Conservation (phyloP, 2,329 filamentous ascomycete species). For the Chrysoporthe deuterocubensis region DNA sequence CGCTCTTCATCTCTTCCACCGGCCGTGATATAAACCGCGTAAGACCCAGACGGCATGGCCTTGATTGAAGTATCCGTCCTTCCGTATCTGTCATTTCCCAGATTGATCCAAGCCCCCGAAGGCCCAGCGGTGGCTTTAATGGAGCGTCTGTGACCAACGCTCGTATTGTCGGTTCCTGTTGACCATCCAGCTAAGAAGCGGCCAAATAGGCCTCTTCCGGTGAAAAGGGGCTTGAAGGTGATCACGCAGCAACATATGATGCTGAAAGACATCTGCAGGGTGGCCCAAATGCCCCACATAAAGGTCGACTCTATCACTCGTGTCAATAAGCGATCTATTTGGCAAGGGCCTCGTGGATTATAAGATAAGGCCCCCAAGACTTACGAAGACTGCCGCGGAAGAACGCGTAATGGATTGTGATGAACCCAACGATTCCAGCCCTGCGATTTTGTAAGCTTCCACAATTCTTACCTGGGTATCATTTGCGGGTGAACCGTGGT, state of each 20-base stretch:
- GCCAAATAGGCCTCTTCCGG: not conserved
- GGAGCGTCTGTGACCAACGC: not conserved
- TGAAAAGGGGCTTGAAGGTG: not conserved
- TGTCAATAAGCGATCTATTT: not conserved
- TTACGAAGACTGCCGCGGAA: not conserved
- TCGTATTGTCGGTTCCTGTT: not conserved
- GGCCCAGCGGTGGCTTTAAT: not conserved
- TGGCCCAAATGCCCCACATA: not conserved
- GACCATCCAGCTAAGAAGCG: not conserved
- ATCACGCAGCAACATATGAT: constrained; percentile 1
- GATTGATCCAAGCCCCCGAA: not conserved
- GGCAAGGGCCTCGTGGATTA: no score
- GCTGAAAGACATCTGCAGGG: not conserved
- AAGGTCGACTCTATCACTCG: not conserved
- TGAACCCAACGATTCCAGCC: not conserved
- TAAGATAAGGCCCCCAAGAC: not conserved
- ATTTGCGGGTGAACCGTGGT: no score
- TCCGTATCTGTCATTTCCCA: not conserved
- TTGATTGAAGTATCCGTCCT: not conserved
- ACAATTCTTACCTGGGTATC: not conserved
- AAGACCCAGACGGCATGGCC: not conserved
- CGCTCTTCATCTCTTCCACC: not conserved
- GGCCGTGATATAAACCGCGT: not conserved
- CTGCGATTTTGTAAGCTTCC: not conserved
- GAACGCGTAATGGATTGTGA: not conserved